Conservation (phyloP, 2,329 filamentous ascomycete species). For the Neonectria neomacrospora region DNA sequence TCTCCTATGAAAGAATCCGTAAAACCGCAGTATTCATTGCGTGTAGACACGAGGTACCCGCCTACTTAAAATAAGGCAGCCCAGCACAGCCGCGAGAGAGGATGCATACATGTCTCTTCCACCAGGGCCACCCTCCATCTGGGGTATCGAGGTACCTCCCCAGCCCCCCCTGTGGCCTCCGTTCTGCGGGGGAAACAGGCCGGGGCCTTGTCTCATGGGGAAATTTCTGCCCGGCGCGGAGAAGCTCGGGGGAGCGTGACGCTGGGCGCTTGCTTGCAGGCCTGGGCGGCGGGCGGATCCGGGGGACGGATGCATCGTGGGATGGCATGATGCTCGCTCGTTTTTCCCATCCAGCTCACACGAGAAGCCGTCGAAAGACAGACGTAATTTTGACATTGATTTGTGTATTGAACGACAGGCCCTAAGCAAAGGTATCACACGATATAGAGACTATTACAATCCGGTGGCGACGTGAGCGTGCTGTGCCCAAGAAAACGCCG, state of each 20-base stretch:
- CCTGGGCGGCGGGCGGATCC: slow-evolving; percentile 17
- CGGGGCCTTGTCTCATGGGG: slow-evolving; percentile 1
- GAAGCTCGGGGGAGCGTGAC: slow-evolving; percentile 3
- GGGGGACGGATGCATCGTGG: neutral
- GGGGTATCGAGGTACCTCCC: slow-evolving; percentile 8
- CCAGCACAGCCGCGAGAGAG: too few relatives aligned
- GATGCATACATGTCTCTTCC: neutral
- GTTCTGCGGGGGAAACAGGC: neutral
- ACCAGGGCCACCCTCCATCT: neutral
- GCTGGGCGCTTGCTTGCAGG: neutral
- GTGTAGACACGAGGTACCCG: too few relatives aligned
- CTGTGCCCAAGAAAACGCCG: slow-evolving; percentile 22
- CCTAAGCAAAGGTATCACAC: neutral
- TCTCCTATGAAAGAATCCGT: neutral
- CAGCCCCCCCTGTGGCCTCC: slow-evolving; percentile 3
- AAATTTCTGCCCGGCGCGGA: slow-evolving; percentile 8
- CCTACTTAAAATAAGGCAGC: too few relatives aligned
- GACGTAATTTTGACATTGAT: neutral
- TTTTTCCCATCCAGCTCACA: slow-evolving; percentile 1
- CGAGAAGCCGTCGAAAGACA: neutral
- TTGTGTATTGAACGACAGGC: slow-evolving; percentile 6
- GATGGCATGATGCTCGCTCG: slow-evolving; percentile 5
- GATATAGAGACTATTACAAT: slow-evolving; percentile 23
- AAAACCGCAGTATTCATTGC: neutral
- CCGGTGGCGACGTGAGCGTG: slow-evolving; percentile 16